These are phyloP conservation scores for Fonsecaea pedrosoi DNA, from an alignment of 2,329 filamentous ascomycete species.

Conservation along the genomic window DNA sequence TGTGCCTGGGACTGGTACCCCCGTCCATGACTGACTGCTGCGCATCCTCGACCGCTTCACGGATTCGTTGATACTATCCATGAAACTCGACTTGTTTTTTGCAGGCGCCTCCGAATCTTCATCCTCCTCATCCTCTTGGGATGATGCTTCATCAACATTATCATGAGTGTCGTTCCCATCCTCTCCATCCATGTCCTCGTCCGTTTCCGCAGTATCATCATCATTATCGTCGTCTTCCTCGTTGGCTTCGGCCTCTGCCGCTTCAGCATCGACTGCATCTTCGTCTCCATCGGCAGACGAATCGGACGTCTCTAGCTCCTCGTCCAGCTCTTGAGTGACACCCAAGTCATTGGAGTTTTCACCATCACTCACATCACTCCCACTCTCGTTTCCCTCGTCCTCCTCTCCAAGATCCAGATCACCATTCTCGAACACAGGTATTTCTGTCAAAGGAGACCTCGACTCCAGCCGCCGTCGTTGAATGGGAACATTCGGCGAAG, in stretches of 20 bases:
- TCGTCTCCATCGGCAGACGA: conserved; percentile 8
- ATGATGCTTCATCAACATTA: conserved; percentile 4
- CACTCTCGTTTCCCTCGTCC: conserved; percentile 4
- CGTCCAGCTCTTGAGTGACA: conserved; percentile 29
- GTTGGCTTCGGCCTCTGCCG: conserved; percentile 3
- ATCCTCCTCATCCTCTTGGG: neutral
- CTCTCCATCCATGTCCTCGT: conserved; percentile 7
- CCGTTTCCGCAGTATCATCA: conserved; percentile 10
- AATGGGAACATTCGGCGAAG: conserved; percentile 36
- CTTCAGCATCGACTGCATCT: conserved; percentile 5
- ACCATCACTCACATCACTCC: neutral
- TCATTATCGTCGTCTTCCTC: conserved; percentile 14
- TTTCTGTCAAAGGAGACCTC: conserved; percentile 29
- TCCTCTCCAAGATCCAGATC: conserved; percentile 11
- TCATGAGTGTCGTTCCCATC: neutral
- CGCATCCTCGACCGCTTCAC: conserved; percentile 21
- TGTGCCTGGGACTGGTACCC: neutral
- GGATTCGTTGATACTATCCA: conserved; percentile 32
- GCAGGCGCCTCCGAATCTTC: neutral
- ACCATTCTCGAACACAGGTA: conserved; percentile 19
- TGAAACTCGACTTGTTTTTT: conserved; percentile 19
- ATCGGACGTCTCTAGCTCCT: conserved; percentile 3
- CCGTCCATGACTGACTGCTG: conserved; percentile 2
- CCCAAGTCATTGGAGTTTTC: neutral
- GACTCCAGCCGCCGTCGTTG: conserved; percentile 23